phyloP scores from a whole-genome alignment of 371 early-diverging fungal genomes.

The Blakeslea trispora region DNA sequence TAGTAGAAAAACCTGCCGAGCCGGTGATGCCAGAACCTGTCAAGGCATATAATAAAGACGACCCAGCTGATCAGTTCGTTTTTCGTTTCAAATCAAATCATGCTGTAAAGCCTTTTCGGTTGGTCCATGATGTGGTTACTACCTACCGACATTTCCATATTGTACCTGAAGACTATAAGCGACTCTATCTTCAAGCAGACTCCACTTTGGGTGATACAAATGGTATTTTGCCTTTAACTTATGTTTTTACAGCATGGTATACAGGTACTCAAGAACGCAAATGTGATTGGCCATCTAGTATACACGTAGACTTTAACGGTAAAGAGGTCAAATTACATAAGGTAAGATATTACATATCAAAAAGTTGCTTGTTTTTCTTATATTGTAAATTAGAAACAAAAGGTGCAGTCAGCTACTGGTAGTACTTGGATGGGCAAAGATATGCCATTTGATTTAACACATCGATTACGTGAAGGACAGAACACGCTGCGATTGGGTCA shows the following conservation, averaged over 20 bases:
- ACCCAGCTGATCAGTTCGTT: not conserved
- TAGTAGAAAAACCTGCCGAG: too few species aligned
- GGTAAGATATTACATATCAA: too few species aligned
- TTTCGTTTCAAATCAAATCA: not conserved
- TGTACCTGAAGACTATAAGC: not conserved
- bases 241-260: constrained; percentile 29
- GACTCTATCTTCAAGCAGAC: not conserved
- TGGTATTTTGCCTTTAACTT: constrained; percentile 22
- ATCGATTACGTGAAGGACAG: constrained; percentile 16
- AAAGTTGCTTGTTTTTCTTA: too few species aligned
- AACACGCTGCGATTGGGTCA: constrained; percentile 32
- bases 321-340: constrained; percentile 14
- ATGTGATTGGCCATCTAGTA: constrained; percentile 42
- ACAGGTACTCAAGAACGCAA: constrained; percentile 9
- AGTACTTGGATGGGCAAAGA: constrained; percentile 37
- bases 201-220: not conserved
- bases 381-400: constrained; percentile 9
- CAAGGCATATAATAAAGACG: not conserved
- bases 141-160: constrained; percentile 9
- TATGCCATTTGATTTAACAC: constrained; percentile 30
- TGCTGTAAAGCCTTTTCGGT: constrained; percentile 22
- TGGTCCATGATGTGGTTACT: constrained; percentile 19
- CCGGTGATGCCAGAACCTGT: not conserved
- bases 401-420: constrained; percentile 16
- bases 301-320: constrained; percentile 27